These are phyloP conservation scores for Chaetomiaceae sp. DNA, from an alignment of 2,329 filamentous ascomycete genomes.

Conservation along the genomic window DNA sequence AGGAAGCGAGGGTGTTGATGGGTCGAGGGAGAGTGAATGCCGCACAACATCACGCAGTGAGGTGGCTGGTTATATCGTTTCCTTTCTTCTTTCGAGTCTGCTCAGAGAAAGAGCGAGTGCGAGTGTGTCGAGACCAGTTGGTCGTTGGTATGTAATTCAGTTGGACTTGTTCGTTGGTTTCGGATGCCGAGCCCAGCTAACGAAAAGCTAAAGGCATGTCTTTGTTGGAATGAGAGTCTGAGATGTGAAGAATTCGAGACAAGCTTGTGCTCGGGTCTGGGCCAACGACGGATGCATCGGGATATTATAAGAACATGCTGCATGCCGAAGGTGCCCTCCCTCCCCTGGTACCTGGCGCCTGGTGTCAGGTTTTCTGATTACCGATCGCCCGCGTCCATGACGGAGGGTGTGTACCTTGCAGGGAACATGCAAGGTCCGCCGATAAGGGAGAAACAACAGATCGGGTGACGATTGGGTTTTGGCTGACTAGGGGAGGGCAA, in stretches of 20 bases:
- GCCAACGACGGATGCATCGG: not conserved
- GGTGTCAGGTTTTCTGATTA: not conserved
- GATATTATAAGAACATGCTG: constrained; percentile 11
- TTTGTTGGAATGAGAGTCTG: not conserved
- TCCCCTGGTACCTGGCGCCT: constrained; percentile 7
- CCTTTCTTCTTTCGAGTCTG: too few relatives aligned
- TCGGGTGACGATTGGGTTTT: constrained; percentile 4
- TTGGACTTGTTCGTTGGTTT: too few relatives aligned
- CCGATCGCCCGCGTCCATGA: constrained; percentile 9
- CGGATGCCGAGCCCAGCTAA: too few relatives aligned
- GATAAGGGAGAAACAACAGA: not conserved
- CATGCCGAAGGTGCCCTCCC: too few relatives aligned
- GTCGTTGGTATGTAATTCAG: too few relatives aligned
- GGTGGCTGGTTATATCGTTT: too few relatives aligned
- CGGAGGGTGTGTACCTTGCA: constrained; percentile 14
- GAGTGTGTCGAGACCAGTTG: too few relatives aligned
- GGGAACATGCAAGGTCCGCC: not conserved
- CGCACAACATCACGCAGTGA: constrained; percentile 21
- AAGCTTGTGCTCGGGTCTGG: not conserved
- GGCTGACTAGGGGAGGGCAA: constrained; percentile 5
- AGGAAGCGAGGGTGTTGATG: constrained; percentile 19
- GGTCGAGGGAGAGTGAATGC: constrained; percentile 12
- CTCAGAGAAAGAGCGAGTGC: not conserved
- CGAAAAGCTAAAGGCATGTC: too few relatives aligned
- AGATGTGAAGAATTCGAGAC: not conserved